Percentiles rank a stretch among this genome's conserved stretches.
Conservation (phyloP, 202 grass and related monocot genomes). For the Schoenoplectus triqueter region DNA sequence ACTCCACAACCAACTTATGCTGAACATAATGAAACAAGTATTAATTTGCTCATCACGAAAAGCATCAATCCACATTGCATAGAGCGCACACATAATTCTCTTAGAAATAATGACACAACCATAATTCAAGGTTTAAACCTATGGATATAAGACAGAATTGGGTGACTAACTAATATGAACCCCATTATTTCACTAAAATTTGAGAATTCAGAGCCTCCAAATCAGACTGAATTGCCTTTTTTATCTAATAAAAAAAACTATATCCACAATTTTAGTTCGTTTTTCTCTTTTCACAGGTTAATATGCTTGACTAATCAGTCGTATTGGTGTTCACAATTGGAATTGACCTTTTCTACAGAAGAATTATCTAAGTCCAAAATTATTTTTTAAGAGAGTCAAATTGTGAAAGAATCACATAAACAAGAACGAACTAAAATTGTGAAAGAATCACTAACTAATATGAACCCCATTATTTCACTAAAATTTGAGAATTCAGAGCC, state of each 20-base stretch:
- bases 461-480: not conserved
- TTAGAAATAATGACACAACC: not conserved
- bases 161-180: not conserved
- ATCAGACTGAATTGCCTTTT: not conserved
- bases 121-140: conserved; percentile 9
- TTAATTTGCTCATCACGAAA: not conserved
- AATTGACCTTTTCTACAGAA: not conserved
- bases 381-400: not conserved
- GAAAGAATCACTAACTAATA: not conserved
- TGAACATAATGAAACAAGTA: not conserved
- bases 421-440: not conserved
- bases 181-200: conserved; percentile 16
- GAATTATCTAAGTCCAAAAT: not conserved
- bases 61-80: conserved; percentile 28
- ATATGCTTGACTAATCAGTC: not conserved
- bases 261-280: not conserved
- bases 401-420: conserved; percentile 20
- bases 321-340: not conserved
- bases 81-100: not conserved
- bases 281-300: not conserved
- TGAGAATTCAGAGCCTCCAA: not conserved
- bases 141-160: not conserved
- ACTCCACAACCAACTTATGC: not conserved
- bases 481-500: not conserved
- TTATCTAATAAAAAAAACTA: not conserved